phyloP scores from a whole-genome alignment of 2,329 filamentous ascomycete genomes.

The Claviceps pazoutovae region DNA sequence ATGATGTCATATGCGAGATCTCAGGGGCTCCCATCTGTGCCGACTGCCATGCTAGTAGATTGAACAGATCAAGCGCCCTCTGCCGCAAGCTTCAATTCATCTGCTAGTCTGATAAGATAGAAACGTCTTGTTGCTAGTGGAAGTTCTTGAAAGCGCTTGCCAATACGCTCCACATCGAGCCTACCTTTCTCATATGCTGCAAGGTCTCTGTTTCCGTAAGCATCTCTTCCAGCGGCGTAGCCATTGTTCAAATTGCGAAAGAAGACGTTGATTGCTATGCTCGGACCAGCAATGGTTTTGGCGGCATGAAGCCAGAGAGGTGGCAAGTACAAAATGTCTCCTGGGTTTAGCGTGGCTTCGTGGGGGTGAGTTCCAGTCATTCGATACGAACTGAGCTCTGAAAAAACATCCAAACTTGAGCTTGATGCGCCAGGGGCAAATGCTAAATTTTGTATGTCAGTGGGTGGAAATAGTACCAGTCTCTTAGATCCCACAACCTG shows the following conservation, averaged over 20 bases:
- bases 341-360: conserved; percentile 50
- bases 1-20: no score
- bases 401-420: conserved; percentile 62
- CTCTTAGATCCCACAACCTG: conserved; percentile 63
- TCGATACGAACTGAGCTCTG: conserved; percentile 24
- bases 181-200: conserved; percentile 73
- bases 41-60: conserved; percentile 9
- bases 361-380: conserved; percentile 44
- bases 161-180: conserved; percentile 54
- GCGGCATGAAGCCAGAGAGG: conserved; percentile 75
- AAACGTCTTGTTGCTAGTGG: conserved; percentile 56
- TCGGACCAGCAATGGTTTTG: conserved; percentile 41
- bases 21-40: no score
- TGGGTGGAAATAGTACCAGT: conserved; percentile 64
- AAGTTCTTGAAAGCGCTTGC: conserved; percentile 47
- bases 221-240: conserved; percentile 64
- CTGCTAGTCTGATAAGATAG: conserved; percentile 58
- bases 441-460: conserved; percentile 53
- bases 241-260: conserved; percentile 56
- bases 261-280: conserved; percentile 80
- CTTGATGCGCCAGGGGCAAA: conserved; percentile 69
- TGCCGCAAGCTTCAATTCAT: conserved; percentile 38
- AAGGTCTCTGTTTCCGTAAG: conserved; percentile 79
- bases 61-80: conserved; percentile 4
- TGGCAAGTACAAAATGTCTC: conserved; percentile 70